Evolutionary conservation across 2,329 filamentous ascomycete genomes (phyloP).

Genomic region (Penicillium expansum): DNA sequence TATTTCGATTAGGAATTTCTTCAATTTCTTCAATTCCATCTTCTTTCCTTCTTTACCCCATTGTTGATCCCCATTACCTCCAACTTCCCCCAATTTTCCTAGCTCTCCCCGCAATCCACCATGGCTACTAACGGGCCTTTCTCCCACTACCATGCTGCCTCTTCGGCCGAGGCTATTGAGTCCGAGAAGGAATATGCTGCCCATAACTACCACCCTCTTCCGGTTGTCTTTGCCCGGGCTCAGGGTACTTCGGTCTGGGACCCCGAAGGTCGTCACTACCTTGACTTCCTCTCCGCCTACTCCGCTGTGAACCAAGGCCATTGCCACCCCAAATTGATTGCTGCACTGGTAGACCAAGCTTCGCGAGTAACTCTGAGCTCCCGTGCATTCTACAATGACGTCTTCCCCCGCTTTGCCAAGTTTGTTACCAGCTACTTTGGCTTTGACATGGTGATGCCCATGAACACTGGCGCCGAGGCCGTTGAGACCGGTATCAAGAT

Average conservation of each 20-base stretch:
- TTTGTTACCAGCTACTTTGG: conserved; percentile 86
- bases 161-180: conserved; percentile 74
- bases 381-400: conserved; percentile 96
- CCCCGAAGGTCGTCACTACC: conserved; percentile 89
- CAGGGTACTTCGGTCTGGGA: conserved; percentile 92
- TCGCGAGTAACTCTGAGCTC: conserved; percentile 86
- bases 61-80: conserved; percentile 10
- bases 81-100: conserved; percentile 13
- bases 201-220: conserved; percentile 98
- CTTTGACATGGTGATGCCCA: conserved; percentile 96
- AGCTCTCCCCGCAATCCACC: conserved; percentile 16
- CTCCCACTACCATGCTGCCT: conserved; percentile 67
- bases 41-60: neutral
- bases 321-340: conserved; percentile 93
- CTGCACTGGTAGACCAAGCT: conserved; percentile 85
- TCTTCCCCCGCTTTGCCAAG: conserved; percentile 92
- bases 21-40: neutral
- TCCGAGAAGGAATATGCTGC: conserved; percentile 82
- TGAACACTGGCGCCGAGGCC: conserved; percentile 97
- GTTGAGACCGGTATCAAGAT: conserved; percentile 96
- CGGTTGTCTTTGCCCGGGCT: conserved; percentile 85
- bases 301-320: conserved; percentile 97
- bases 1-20: neutral
- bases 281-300: conserved; percentile 98
- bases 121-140: conserved; percentile 41